Evolutionary conservation across 129 eudicot species (phyloP).

Genomic region (Flaveria brownii): DNA sequence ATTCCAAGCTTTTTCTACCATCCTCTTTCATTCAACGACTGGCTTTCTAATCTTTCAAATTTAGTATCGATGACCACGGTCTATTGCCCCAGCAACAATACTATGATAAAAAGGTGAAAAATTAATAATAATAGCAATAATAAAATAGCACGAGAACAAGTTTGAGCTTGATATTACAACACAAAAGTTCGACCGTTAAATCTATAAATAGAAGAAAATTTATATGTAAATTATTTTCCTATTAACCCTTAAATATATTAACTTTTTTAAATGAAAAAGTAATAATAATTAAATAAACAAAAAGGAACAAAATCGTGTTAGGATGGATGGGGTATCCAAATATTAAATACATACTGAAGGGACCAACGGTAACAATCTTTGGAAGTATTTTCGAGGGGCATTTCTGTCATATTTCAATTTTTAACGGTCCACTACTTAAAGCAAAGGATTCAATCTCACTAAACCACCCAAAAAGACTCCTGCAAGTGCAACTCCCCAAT

Average conservation of each 20-base stretch:
- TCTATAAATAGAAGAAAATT: no score
- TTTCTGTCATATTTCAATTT: slow-evolving; percentile 33
- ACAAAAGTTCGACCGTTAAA: background rate
- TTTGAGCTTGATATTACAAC: background rate
- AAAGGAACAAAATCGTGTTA: slow-evolving; percentile 1
- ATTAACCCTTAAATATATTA: background rate
- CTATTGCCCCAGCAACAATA: no score
- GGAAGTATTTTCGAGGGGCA: slow-evolving; percentile 83
- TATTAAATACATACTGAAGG: slow-evolving; percentile 37
- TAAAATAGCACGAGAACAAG: no score
- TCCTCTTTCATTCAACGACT: no score
- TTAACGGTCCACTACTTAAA: slow-evolving; percentile 64
- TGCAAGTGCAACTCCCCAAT: slow-evolving; percentile 35
- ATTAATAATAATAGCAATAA: no score
- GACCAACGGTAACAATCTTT: slow-evolving; percentile 86
- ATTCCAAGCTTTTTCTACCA: no score
- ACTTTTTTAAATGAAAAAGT: background rate
- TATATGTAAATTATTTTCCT: no score
- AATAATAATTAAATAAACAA: background rate
- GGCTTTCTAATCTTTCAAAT: no score
- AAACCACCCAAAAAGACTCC: slow-evolving; percentile 33
- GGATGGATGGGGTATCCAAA: slow-evolving; percentile 20
- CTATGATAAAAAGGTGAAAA: no score
- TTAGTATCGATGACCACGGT: no score
- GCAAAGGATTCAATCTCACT: slow-evolving; percentile 30